These are phyloP conservation scores for Hirsutella thompsonii DNA, from an alignment of 2,329 filamentous ascomycete species.

Conservation along the genomic window DNA sequence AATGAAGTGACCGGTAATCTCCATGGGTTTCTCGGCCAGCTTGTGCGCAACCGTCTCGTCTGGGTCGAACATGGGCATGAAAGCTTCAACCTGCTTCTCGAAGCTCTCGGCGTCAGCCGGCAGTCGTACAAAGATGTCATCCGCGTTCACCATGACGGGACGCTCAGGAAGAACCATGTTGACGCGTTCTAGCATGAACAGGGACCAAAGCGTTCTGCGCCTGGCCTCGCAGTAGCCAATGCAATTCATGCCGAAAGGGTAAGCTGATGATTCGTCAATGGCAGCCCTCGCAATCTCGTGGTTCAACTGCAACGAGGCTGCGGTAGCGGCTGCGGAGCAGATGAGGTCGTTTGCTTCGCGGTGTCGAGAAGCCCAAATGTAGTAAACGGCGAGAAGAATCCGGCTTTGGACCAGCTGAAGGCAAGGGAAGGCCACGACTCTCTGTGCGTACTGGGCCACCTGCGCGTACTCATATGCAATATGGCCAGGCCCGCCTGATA, in stretches of 20 bases:
- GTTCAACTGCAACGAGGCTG: conserved; percentile 49
- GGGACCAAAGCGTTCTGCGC: conserved; percentile 59
- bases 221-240: conserved; percentile 51
- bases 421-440: conserved; percentile 12
- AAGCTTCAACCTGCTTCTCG: conserved; percentile 43
- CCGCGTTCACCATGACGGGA: conserved; percentile 42
- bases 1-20: conserved; percentile 47
- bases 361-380: conserved; percentile 46
- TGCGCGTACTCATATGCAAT: conserved; percentile 28
- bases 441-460: conserved; percentile 44
- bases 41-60: conserved; percentile 14
- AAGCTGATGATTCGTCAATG: conserved; percentile 23
- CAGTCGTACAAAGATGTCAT: conserved; percentile 54
- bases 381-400: conserved; percentile 54
- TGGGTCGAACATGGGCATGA: conserved; percentile 48
- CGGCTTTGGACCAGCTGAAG: conserved; percentile 56
- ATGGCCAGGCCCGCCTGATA: conserved; percentile 22
- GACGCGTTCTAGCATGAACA: conserved; percentile 56
- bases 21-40: conserved; percentile 18
- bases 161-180: conserved; percentile 43
- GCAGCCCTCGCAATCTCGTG: conserved; percentile 40
- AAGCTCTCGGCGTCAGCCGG: conserved; percentile 49
- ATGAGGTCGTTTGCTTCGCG: conserved; percentile 51
- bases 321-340: conserved; percentile 46
- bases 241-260: conserved; percentile 44